Evolutionary conservation across 75 land plant species (phyloP), one percentile per base, ranked within the genome.

Genomic region (Sequoia sempervirens): DNA sequence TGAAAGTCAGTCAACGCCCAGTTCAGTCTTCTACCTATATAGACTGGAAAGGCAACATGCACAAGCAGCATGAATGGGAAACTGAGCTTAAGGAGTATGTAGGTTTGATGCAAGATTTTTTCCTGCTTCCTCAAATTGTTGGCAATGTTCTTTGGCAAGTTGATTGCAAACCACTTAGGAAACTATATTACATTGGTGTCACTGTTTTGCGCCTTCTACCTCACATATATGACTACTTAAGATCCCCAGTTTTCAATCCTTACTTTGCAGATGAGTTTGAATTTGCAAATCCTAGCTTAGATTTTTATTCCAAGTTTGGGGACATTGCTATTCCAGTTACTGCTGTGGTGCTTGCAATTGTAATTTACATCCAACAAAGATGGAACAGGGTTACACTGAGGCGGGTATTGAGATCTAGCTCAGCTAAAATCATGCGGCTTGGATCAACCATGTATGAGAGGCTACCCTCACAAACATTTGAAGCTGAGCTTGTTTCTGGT

Each of bases 61-160:
- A 83, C 14, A 85, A 64, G 68, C 79, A 80, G 11, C 84, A 41
- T 64, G 92, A 83, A 61, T 93, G 93, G 95, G 86, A 74, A 83
- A 86, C 52, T 38, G 43, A 76, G 34, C 46, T 83, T 26, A 83
- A 53, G 64, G 92, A 94, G 84, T 93, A 94, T 82, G 81, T 86
- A 1, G 96, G 95, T 54, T 86, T 94, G 45, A 89, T 93, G 52
- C 93, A 94, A 85, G 96, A 93, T 84, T 87, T 93, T 66, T 94
- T 91, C 89, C 83, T 94, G 66, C 89, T 93, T 58, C 96, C 95
- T 64, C 96, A 93, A 74, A 85, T 93, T n/a, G 84, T 92, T 47
- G 95, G 92, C 32, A 90, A 90, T 70, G 15, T 81, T 37, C 9
- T 93, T 14, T 93, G 95, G 94, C 85, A 87, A 64, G 83, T 90